A percentile compares a stretch with the other conserved stretches of the same genome.
Evolutionary conservation across 805 yeast genomes (phyloP).

Genomic region (Torulaspora gathmanii): DNA sequence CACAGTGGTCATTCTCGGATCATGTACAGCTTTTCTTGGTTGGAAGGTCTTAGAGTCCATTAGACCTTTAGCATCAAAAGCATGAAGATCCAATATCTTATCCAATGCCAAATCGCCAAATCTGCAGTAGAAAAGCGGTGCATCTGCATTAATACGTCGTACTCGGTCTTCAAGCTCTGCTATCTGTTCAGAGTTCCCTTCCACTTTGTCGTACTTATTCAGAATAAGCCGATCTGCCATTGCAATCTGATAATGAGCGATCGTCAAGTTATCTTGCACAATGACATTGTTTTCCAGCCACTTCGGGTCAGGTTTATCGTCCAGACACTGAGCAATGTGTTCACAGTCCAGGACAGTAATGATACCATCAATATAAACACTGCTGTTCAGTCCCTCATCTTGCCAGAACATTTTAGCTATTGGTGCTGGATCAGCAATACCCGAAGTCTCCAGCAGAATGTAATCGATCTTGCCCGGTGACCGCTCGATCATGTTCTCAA

Average conservation of each 20-base stretch:
- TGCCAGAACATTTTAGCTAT: slow-evolving; percentile 97
- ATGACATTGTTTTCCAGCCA: slow-evolving; percentile 50
- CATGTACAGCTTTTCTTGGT: slow-evolving; percentile 39
- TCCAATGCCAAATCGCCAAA: slow-evolving; percentile 69
- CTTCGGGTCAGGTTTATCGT: slow-evolving; percentile 57
- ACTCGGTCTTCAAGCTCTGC: slow-evolving; percentile 36
- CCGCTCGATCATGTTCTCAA: slow-evolving; percentile 75
- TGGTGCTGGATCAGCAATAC: slow-evolving; percentile 97
- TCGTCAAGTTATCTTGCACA: slow-evolving; percentile 48
- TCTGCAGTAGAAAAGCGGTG: slow-evolving; percentile 61
- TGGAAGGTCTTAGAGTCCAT: background rate
- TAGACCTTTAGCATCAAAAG: slow-evolving; percentile 51
- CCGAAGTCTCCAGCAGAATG: slow-evolving; percentile 90
- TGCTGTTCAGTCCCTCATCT: slow-evolving; percentile 80
- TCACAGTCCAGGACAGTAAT: slow-evolving; percentile 79
- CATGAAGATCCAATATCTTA: slow-evolving; percentile 69
- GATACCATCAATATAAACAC: slow-evolving; percentile 86
- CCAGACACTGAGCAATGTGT: slow-evolving; percentile 60
- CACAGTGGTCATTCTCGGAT: slow-evolving; percentile 51
- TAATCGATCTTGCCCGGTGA: slow-evolving; percentile 76
- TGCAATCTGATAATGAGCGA: slow-evolving; percentile 87
- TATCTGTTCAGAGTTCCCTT: slow-evolving; percentile 24
- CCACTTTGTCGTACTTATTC: slow-evolving; percentile 67
- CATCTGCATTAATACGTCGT: slow-evolving; percentile 56
- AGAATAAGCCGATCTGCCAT: slow-evolving; percentile 78